Evolutionary conservation across 2,329 filamentous ascomycete genomes (phyloP), one percentile per base, ranked within the genome.

Genomic region (Samsoniella hepiali): DNA sequence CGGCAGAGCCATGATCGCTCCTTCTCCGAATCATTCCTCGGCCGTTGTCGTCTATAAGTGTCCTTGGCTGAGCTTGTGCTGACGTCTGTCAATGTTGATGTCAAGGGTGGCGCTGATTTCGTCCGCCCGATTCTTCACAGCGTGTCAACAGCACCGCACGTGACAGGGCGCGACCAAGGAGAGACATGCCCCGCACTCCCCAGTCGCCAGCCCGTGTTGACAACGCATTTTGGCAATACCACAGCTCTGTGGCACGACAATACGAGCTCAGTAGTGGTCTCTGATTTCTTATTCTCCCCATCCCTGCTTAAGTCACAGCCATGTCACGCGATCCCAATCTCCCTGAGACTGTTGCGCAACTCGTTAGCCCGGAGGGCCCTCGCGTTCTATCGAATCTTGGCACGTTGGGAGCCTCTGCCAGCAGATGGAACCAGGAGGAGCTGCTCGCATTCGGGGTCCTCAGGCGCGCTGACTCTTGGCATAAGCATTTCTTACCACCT

Each of bases 381-480:
- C 3, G 17, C 15, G 49, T 51, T 51, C 29, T 51, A 51, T 51
- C 49, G 15, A 51, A 51, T 15, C 49, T 56, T 56, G 38, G 53
- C 53, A 56, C n/a, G 38, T 27, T 56, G 38, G 53, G 53, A 56
- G 53, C 34, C n/a, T 56, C 53, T 17, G 53, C 53, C 53, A 56
- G 53, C 53, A 42, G 5, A 13, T 56, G 53, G 53, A 10, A 56
- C 34, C 11, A 17, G n/a, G 27, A 15, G 34, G 53, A 56, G 13
- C 34, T 42, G 38, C 5, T 3, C 13, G 53, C 53, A 5, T 56
- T 56, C 34, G 9, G 53, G 34, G 53, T 40, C 53, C 13, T 56
- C 34, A 56, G 29, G 27, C n/a, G 17, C n/a, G 53, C 53, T 17
- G 53, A n/a, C 4, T 17, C 27, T 32, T 53, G 29, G 50, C 50